Conservation (phyloP, 441 rosid species). For the Rhodomyrtus psidioides region DNA sequence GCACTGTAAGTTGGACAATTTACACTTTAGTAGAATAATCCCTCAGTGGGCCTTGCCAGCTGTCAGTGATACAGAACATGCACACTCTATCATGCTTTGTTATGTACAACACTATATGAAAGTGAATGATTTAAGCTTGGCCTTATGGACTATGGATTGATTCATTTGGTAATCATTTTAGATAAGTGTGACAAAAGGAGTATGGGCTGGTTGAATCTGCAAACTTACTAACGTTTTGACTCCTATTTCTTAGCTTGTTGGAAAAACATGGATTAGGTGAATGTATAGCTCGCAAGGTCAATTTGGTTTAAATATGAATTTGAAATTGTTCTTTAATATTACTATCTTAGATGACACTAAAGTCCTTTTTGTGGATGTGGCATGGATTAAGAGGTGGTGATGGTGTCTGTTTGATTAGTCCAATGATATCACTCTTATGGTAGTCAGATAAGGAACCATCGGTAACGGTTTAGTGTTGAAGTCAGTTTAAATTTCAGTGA, state of each 20-base stretch:
- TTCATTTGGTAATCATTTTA: background rate
- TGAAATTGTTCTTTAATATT: background rate
- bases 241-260: background rate
- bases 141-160: background rate
- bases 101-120: background rate
- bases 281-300: background rate
- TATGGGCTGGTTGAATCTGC: background rate
- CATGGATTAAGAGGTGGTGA: background rate
- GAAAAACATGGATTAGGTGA: background rate
- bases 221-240: background rate
- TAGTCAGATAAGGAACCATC: background rate
- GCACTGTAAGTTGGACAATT: constrained; percentile 46
- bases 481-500: background rate
- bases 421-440: background rate
- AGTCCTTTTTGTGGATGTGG: background rate
- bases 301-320: background rate
- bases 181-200: background rate
- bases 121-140: background rate
- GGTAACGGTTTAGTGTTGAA: background rate
- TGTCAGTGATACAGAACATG: background rate
- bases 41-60: background rate
- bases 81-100: background rate
- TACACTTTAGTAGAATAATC: background rate
- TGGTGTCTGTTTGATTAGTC: background rate
- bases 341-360: background rate